These are phyloP conservation scores for Hypoxylon intermedium DNA, from an alignment of 495 filamentous ascomycete species.

Conservation along the genomic window DNA sequence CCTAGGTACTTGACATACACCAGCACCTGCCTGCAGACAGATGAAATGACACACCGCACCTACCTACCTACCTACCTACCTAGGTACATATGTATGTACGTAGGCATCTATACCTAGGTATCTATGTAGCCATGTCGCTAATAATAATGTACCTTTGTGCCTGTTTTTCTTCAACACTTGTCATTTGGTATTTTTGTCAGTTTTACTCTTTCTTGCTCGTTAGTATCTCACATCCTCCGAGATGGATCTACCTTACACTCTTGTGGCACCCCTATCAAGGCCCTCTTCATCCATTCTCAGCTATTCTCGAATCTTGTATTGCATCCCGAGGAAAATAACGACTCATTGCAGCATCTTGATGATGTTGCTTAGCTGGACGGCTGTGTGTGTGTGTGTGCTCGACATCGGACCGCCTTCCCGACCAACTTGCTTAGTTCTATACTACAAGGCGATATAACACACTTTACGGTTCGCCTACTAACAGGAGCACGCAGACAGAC, in stretches of 20 bases:
- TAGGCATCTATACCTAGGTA: too few species aligned
- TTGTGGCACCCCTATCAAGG: not conserved
- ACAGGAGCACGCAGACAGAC: not conserved
- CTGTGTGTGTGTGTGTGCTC: not conserved
- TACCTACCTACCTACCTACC: not conserved
- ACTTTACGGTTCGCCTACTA: not conserved
- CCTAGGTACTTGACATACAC: too few species aligned
- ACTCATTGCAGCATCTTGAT: not conserved
- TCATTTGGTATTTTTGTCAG: too few species aligned
- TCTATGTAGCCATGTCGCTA: too few species aligned
- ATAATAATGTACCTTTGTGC: too few species aligned
- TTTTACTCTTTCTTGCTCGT: too few species aligned
- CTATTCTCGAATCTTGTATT: not conserved
- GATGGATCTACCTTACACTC: too few species aligned
- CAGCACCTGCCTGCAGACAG: too few species aligned
- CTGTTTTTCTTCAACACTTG: too few species aligned
- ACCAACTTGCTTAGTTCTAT: slow-evolving; percentile 5
- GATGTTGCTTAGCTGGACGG: not conserved
- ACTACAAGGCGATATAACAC: slow-evolving; percentile 9
- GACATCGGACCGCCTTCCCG: slow-evolving; percentile 23
- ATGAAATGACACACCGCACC: too few species aligned
- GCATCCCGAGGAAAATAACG: not conserved
- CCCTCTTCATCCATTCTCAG: not conserved
- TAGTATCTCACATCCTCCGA: too few species aligned
- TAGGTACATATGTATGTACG: not conserved